These are phyloP conservation scores for Xanthoconium separans DNA, from an alignment of 1,284 basidiomycete species.

Conservation along the genomic window DNA sequence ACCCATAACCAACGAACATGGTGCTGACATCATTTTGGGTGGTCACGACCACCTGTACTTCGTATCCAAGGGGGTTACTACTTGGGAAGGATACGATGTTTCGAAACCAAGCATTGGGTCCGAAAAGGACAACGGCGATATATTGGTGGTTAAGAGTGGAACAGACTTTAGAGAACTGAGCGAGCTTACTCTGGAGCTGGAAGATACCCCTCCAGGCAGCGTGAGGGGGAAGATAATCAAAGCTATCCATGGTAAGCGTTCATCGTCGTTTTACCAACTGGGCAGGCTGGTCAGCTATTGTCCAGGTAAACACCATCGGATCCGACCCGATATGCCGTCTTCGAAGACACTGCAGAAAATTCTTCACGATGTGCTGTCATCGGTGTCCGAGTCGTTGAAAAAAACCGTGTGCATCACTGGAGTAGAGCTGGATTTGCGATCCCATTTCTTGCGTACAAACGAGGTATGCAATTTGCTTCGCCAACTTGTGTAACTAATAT, in stretches of 20 bases:
- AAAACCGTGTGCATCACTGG: conserved; percentile 73
- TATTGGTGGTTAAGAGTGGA: conserved; percentile 82
- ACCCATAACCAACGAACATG: conserved; percentile 58
- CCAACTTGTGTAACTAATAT: neutral
- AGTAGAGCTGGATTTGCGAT: conserved; percentile 74
- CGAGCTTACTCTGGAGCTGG: conserved; percentile 66
- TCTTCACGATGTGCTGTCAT: conserved; percentile 66
- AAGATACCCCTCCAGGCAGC: conserved; percentile 58
- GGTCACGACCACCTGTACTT: conserved; percentile 92
- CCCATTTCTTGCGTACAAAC: conserved; percentile 67
- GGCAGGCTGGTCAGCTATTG: neutral
- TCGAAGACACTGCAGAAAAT: conserved; percentile 59
- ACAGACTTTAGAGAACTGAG: conserved; percentile 90
- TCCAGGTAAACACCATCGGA: conserved; percentile 63
- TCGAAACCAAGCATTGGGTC: conserved; percentile 62
- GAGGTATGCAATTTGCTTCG: conserved; percentile 46
- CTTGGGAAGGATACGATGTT: conserved; percentile 73
- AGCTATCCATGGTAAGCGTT: conserved; percentile 52
- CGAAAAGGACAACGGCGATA: conserved; percentile 71
- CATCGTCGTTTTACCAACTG: neutral
- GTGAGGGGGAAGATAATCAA: conserved; percentile 69
- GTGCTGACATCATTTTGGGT: conserved; percentile 83
- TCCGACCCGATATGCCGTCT: conserved; percentile 59
- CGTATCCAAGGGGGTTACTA: conserved; percentile 70
- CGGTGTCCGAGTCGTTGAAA: conserved; percentile 69